These are phyloP conservation scores for Colletotrichum lupini DNA, from an alignment of 2,329 filamentous ascomycete genomes.

Conservation along the genomic window DNA sequence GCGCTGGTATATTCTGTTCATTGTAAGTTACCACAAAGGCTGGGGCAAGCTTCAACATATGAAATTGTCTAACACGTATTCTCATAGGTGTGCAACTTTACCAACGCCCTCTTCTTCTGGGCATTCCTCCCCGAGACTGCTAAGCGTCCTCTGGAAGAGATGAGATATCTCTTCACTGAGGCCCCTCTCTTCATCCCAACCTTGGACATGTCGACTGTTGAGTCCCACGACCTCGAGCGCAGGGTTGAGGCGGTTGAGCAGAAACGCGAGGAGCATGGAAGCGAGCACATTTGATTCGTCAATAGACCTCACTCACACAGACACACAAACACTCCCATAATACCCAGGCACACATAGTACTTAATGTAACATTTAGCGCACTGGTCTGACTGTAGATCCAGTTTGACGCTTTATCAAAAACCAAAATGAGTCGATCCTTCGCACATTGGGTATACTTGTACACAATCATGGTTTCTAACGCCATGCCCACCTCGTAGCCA, in stretches of 20 bases:
- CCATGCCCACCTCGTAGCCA: too few species aligned
- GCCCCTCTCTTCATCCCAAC: slow-evolving; percentile 71
- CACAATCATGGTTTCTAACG: neutral
- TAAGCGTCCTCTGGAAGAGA: slow-evolving; percentile 73
- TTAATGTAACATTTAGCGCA: slow-evolving; percentile 3
- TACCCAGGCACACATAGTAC: slow-evolving; percentile 7
- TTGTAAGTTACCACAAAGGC: slow-evolving; percentile 40
- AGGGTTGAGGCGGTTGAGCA: slow-evolving; percentile 66
- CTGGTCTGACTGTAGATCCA: neutral
- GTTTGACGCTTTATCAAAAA: neutral
- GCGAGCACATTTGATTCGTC: slow-evolving; percentile 18
- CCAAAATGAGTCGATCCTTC: neutral
- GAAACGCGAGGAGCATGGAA: slow-evolving; percentile 50
- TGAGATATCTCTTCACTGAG: slow-evolving; percentile 74
- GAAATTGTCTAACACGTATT: neutral
- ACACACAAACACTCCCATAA: neutral
- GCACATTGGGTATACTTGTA: neutral
- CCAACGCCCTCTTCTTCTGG: slow-evolving; percentile 65
- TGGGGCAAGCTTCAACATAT: neutral
- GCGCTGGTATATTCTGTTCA: slow-evolving; percentile 60
- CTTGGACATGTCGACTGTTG: slow-evolving; percentile 58
- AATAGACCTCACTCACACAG: too few species aligned
- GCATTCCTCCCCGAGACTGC: slow-evolving; percentile 74
- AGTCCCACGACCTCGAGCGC: slow-evolving; percentile 65
- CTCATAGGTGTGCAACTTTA: slow-evolving; percentile 69